Conservation (phyloP, 73 alveolate species). For the Urostyla sp. region DNA sequence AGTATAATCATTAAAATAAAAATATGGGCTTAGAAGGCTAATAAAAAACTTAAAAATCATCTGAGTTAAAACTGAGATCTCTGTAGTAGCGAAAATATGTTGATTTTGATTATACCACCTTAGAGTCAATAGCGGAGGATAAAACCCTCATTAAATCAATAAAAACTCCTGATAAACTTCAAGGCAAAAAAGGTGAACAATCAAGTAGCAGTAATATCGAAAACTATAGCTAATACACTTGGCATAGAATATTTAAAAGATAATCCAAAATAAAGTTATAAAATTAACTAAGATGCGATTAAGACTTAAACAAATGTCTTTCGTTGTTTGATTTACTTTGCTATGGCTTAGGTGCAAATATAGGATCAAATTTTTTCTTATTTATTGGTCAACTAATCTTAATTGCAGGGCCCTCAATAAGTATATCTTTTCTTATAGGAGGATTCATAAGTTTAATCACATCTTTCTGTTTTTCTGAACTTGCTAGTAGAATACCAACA, state of each 20-base stretch:
- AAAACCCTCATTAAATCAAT: no score
- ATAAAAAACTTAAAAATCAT: neutral
- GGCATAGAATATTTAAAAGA: neutral
- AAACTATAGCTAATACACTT: neutral
- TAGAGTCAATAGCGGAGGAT: no score
- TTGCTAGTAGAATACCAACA: conserved; percentile 11
- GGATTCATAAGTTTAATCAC: conserved; percentile 1
- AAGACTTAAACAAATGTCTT: neutral
- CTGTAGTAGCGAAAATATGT: no score
- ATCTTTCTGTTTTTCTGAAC: neutral
- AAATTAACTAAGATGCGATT: neutral
- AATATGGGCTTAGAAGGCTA: neutral
- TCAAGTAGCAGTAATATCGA: neutral
- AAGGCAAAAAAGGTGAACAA: no score
- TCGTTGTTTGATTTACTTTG: neutral
- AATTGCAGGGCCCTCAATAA: conserved; percentile 10
- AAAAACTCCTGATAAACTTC: no score
- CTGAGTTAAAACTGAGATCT: neutral
- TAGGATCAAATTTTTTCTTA: conserved; percentile 8
- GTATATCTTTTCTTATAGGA: neutral
- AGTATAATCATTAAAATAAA: neutral
- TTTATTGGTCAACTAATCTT: neutral
- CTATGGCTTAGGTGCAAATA: conserved; percentile 7
- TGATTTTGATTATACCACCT: no score
- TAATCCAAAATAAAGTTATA: neutral